Evolutionary conservation across 2,329 filamentous ascomycete genomes (phyloP).

Genomic region (Sphaerulina populicola): DNA sequence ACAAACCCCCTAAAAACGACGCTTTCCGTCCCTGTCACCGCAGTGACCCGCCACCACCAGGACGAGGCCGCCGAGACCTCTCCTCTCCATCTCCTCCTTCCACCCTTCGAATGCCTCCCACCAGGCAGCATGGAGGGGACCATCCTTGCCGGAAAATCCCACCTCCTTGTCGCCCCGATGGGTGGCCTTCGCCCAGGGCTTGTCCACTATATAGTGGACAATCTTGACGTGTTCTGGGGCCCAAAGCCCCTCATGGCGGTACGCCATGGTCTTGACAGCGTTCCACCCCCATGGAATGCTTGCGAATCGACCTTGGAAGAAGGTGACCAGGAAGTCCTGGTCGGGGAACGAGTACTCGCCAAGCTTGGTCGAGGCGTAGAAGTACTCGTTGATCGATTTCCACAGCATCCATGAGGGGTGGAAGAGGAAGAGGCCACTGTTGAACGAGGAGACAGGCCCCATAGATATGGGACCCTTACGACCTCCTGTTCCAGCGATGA

Average conservation of each 20-base stretch:
- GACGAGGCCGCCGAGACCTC: neutral
- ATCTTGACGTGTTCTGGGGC: slow-evolving; percentile 40
- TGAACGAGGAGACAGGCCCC: slow-evolving; percentile 34
- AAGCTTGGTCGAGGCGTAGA: slow-evolving; percentile 36
- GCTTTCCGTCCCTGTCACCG: too few species aligned
- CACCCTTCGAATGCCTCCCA: neutral
- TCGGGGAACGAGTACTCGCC: slow-evolving; percentile 44
- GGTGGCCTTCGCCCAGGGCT: slow-evolving; percentile 40
- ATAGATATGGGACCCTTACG: too few species aligned
- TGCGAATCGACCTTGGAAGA: slow-evolving; percentile 39
- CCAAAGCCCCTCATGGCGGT: slow-evolving; percentile 46
- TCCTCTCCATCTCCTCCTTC: neutral
- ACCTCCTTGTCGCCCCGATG: neutral
- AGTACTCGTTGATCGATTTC: slow-evolving; percentile 36
- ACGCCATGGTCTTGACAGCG: slow-evolving; percentile 46
- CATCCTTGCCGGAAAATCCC: neutral
- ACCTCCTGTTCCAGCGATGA: too few species aligned
- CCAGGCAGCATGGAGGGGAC: neutral
- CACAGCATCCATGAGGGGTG: slow-evolving; percentile 37
- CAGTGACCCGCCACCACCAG: neutral
- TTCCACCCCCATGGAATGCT: slow-evolving; percentile 45
- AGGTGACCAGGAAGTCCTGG: slow-evolving; percentile 46
- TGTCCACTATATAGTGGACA: slow-evolving; percentile 48
- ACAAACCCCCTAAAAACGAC: too few species aligned
- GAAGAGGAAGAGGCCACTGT: slow-evolving; percentile 47